Conservation (phyloP, 169 alveolate genomes). For the Cystoisospora suis region DNA sequence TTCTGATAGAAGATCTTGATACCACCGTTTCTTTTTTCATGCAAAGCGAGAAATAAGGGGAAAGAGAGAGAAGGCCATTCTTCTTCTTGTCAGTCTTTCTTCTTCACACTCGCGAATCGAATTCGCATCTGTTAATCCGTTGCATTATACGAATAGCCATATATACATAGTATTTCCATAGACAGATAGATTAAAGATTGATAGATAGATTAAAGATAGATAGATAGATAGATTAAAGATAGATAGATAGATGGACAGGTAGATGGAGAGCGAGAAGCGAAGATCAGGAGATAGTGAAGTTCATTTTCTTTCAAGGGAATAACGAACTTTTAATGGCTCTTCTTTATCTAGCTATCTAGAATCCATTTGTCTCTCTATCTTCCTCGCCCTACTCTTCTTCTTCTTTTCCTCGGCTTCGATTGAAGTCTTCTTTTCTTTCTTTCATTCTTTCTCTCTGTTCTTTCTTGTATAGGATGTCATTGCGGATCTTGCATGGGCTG, state of each 20-base stretch:
- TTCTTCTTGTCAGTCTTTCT: not conserved
- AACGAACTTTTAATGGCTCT: not conserved
- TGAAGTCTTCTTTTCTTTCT: not conserved
- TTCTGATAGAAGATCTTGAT: not conserved
- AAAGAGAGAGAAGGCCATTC: not conserved
- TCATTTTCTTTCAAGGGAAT: not conserved
- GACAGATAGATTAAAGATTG: too few relatives aligned
- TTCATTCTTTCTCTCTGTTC: not conserved
- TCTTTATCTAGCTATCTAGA: not conserved
- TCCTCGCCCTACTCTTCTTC: not conserved
- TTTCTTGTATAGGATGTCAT: constrained; percentile 80
- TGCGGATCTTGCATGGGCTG: constrained; percentile 81
- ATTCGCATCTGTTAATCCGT: too few relatives aligned
- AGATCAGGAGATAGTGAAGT: too few relatives aligned
- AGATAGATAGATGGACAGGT: too few relatives aligned
- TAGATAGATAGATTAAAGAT: too few relatives aligned
- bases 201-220: too few relatives aligned
- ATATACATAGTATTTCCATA: too few relatives aligned
- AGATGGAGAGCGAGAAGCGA: too few relatives aligned
- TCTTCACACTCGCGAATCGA: too few relatives aligned
- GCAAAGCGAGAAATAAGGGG: not conserved
- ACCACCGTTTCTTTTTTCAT: not conserved
- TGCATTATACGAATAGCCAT: too few relatives aligned
- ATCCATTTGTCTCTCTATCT: not conserved
- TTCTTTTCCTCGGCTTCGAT: not conserved